Base-by-base conservation (phyloP, 345 rosid genomes). In the Ricinus communis region DNA sequence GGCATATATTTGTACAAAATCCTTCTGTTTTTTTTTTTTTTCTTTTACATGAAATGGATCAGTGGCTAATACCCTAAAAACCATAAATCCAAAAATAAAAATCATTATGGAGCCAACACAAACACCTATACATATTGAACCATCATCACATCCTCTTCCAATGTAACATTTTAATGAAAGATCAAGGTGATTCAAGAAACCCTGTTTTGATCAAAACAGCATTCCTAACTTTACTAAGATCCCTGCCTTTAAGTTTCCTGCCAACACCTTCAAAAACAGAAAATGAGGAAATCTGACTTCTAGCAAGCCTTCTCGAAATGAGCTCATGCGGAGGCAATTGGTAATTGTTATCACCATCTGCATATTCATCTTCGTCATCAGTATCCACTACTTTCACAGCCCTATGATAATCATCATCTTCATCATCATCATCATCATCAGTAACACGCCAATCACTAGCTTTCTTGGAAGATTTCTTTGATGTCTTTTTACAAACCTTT, bases 181-280 rank as follows among this genome's bases (percentile, higher is more conserved):
- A 43, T 54, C 56, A 65, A 16, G 56, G 70, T 21, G 78, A 76
- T 62, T 93, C 97, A 71, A 93, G 93, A 64, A 93, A 93, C 22
- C 98, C 97, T 62, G 98, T 93, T 76, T 72, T 85, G 57, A 84
- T 90, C 73, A 93, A 76, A 6, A 91, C 75, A 53, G 93, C 91
- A 75, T 93, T 83, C 75, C 98, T 91, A 54, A 93, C 86, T 71
- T 74, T 84, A 75, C 90, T 84, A 43, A 93, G 85, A 58, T 91
- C 96, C 78, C 98, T 79, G 57, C 96, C 98, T 80, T 91, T 93
- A 64, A 93, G 80, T 38, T 81, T 91, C 85, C 96, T 85, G 18
- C 98, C 94, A 36, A 74, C 89, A 36, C 98, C 98, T 88, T 93
- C 96, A 64, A 82, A 74, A 8, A 91, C 97, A 2, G 96, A 87